Base-by-base conservation (phyloP, 2,329 filamentous ascomycete genomes). In the Xylaria sp. region DNA sequence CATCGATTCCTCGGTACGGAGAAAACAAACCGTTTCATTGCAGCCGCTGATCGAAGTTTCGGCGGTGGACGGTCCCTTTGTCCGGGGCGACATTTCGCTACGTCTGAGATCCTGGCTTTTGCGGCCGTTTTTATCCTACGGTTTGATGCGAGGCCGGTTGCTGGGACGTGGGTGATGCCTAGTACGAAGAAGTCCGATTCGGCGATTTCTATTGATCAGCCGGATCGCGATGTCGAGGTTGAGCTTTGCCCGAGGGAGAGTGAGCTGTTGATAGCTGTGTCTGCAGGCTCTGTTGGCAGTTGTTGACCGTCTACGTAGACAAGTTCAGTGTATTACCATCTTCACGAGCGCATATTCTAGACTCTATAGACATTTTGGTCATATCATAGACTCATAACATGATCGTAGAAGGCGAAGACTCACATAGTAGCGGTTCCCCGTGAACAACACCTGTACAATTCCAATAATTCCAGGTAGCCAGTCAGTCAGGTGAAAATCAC, bases 61-160 rank as follows among this genome's bases (percentile, higher is more conserved):
- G 64, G 64, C 3, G 62, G 64, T 0, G 64, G 60, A 2, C 56
- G 58, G 3, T 57, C 53, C 6, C 57, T 66, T 4, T 66, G 62
- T n/a, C 58, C 62, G 1, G 61, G 61, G 0, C 55, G 63, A 4
- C 63, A 65, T 18, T 65, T 65, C 50, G 63, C 63, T 1, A 34
- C 42, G 7, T 63, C 59, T 0, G 57, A 65, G 50, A 62, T 62
- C 4, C 16, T 62, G 7, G 39, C 39, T 19, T 65, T 63, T n/a
- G 13, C 54, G 3, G 57, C 59, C 2, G 34, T 65, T 2, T 8
- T 62, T 8, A 39, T 60, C 11, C 23, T 63, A 6, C 59, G 61
- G 8, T 62, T 62, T 39, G 59, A 59, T 46, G 11, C 57, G 2
- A 10, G 37, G 7, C 59, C 57, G 1, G 42, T 47, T 8, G 51